Evolutionary conservation across 352 stramenopile species (phyloP), one percentile per base, ranked within the genome.

Genomic region (Pilasporangium apinafurcum): DNA sequence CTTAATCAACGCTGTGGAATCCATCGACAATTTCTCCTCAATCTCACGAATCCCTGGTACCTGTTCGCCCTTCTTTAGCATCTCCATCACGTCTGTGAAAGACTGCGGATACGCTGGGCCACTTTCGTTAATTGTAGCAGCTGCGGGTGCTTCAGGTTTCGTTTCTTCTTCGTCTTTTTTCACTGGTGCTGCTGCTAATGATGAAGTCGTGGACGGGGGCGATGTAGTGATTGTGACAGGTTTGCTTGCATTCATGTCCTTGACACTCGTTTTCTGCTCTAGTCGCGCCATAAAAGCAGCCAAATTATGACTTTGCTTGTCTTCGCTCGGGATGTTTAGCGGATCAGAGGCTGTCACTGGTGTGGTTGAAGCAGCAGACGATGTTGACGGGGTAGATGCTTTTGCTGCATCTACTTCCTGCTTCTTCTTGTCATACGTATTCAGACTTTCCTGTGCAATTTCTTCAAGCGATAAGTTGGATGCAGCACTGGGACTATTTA

Each of bases 31-130:
- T 25, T 81, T 82, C 37, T 88, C 72, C 24, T 88, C 72, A 24
- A 88, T 86, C 18, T 86, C 62, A 16, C 77, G 70, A 48, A 88
- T 86, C 5, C 73, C 76, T 4, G 76, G 73, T n/a, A 88, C 73
- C 8, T 54, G 62, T 41, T 86, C 77, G 10, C 73, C 73, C 50
- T 83, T 83, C 44, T 86, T 74, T 31, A 89, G 59, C 51, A 86
- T 60, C 53, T 81, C 65, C 71, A 86, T 83, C 25, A 89, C 71
- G 7, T 89, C 71, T 8, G 60, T 76, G 44, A 89, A 89, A 5
- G 77, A 86, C 41, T 82, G 62, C 0, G 77, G 77, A 39, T 84
- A 86, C 20, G 66, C 48, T 16, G 77, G 77, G 3, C 66, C 63
- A 2, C 33, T 44, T 5, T 56, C 34, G 48, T 44, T 47, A 18